Base-by-base conservation (phyloP, 441 rosid species). In the Jatropha podagrica region DNA sequence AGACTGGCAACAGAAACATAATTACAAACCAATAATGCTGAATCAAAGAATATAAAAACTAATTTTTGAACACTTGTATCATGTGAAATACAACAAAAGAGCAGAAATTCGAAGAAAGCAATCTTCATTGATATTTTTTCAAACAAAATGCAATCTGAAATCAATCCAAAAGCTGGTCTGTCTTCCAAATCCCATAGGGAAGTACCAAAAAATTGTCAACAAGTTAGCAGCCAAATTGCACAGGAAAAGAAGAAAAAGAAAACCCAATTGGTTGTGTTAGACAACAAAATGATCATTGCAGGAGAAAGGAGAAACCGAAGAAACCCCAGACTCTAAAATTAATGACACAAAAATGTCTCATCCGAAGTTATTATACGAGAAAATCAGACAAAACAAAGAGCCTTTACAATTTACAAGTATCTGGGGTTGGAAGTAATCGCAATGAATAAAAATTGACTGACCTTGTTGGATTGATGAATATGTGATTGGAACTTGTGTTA, bases 401-500 rank as follows among this genome's bases (percentile, higher is more conserved):
- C 78, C 68, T 77, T 64, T 40, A 76, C 72, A 78, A 44, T 68
- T 65, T 66, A 78, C 58, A 75, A 75, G 61, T 68, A 71, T 58
- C 71, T 41, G 75, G 73, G 70, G 60, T 67, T 75, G 77, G 67
- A 68, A 71, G 72, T 42, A 71, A 75, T 32, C 32, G 80, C 65
- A 72, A 76, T 59, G 62, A 73, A 61, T 20, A 23, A 65, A 71
- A 78, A 59, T 54, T 55, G 52, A 72, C 69, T 42, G 66, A 85
- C 84, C 88, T 83, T 73, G 70, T 72, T 78, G 79, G 79, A 77
- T 77, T 67, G 76, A 70, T 23, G 49, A 59, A 38, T 32, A 72
- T 62, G 75, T 40, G 14, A 42, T n/a, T 4, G 58, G 7, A 54
- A 18, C n/a, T 54, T 10, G 11, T 48, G 40, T 56, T 79, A 87